Percentiles rank a stretch among this genome's conserved stretches.
Conservation (phyloP, 78 protist species). For the Pelomyxa schiedti region DNA sequence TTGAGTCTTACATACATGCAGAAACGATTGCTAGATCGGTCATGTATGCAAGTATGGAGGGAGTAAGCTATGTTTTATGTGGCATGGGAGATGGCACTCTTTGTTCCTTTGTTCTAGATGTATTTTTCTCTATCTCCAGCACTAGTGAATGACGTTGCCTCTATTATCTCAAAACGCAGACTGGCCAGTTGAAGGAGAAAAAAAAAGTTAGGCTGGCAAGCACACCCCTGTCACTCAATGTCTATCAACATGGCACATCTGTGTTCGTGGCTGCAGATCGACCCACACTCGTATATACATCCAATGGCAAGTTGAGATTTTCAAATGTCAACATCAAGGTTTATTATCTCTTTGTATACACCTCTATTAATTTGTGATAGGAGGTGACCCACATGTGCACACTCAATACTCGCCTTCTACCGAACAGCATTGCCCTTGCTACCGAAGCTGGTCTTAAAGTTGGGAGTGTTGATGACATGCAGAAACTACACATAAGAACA, state of each 20-base stretch:
- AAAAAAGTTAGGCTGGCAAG: constrained; percentile 65
- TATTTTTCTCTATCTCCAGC: too few species aligned
- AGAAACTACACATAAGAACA: constrained; percentile 75
- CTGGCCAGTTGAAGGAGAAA: constrained; percentile 48
- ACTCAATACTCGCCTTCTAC: constrained; percentile 50
- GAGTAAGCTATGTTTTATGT: constrained; percentile 25
- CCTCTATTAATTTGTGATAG: too few species aligned
- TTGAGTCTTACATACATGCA: too few species aligned
- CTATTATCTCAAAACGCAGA: background rate
- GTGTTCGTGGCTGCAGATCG: constrained; percentile 79
- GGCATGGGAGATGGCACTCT: constrained; percentile 85
- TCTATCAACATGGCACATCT: too few species aligned
- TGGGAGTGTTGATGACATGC: constrained; percentile 76
- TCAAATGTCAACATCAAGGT: constrained; percentile 64
- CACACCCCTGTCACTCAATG: constrained; percentile 56
- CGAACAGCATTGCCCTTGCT: constrained; percentile 65
- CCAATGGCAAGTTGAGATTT: constrained; percentile 48
- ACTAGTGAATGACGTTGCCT: background rate
- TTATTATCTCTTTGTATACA: too few species aligned
- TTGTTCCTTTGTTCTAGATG: constrained; percentile 34
- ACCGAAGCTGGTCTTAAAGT: constrained; percentile 25
- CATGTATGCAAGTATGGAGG: constrained; percentile 40
- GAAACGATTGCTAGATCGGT: constrained; percentile 67
- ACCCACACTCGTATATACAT: constrained; percentile 70
- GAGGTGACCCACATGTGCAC: constrained; percentile 46